Conservation (phyloP, 192 early-diverging fungal genomes). For the Kickxella alabastrina region DNA sequence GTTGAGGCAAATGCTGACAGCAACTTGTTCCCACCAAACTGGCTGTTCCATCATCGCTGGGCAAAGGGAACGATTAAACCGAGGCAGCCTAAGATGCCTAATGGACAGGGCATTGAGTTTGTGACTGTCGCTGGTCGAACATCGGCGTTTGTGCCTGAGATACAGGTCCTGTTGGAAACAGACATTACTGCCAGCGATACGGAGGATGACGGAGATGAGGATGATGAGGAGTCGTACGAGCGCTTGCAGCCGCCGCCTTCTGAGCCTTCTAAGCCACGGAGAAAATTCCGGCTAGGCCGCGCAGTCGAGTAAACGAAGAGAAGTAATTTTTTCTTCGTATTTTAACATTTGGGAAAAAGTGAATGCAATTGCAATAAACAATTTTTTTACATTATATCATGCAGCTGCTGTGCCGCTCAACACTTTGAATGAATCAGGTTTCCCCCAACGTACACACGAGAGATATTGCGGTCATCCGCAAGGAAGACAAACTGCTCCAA, state of each 20-base stretch:
- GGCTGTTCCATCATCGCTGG: constrained; percentile 82
- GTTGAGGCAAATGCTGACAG: constrained; percentile 66
- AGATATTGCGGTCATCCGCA: constrained; percentile 84
- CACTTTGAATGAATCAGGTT: constrained; percentile 45
- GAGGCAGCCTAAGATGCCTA: constrained; percentile 43
- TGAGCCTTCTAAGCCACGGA: neutral
- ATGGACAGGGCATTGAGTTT: constrained; percentile 61
- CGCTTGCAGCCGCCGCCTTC: constrained; percentile 1
- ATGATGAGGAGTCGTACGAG: constrained; percentile 1
- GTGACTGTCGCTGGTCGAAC: constrained; percentile 58
- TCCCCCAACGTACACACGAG: constrained; percentile 78
- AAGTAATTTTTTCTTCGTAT: neutral
- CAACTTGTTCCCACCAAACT: constrained; percentile 59
- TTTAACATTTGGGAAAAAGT: no score
- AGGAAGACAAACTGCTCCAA: constrained; percentile 86
- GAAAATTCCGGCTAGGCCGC: neutral
- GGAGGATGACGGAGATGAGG: neutral
- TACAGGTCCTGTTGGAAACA: constrained; percentile 13
- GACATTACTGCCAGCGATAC: constrained; percentile 5
- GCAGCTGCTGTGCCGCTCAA: no score
- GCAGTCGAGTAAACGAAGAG: no score
- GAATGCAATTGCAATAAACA: no score
- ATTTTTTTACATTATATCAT: no score
- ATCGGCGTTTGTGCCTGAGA: constrained; percentile 27
- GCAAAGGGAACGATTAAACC: constrained; percentile 58